Base-by-base conservation (phyloP, 768 basidiomycete genomes). In the Phanerochaete sordida region DNA sequence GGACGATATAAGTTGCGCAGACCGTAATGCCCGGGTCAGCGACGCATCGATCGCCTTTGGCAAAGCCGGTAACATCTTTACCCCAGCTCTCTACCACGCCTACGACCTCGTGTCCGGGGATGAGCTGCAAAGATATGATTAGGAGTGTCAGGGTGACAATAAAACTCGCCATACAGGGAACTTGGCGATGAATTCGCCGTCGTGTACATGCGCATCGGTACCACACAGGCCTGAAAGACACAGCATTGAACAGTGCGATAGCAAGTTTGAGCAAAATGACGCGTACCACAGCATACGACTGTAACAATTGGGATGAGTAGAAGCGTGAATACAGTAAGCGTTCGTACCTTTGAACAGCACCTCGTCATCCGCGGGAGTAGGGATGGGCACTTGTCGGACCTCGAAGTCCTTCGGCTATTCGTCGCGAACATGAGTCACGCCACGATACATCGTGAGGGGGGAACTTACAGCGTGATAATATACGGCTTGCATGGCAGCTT, bases 1-100 rank as follows among this genome's bases (percentile, higher is more conserved):
- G 21, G 33, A 35, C 9, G 33, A 5, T 21, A 46, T 55, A 12
- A n/a, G 23, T n/a, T 43, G 52, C 12, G 69, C 86, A 68, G 61
- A 89, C 90, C 44, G 87, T 86, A 59, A 83, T 77, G 60, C 87
- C 83, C 28, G 89, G 88, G 71, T 96, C 93, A 27, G 90, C 91
- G 53, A 91, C 93, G 68, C 88, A 86, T 55, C 92, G 85, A 69
- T 95, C 93, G 45, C 93, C 93, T 12, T 85, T 72, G 2, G 79
- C 74, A 65, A 95, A 93, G 6, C 83, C 90, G 64, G 84, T 84
- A 54, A 95, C 93, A 62, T 91, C 83, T 76, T 88, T 89, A 21
- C 93, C 93, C 69, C 90, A 78, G 66, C 87, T 84, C 30, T 87
- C 83, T 50, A 93, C 76, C 8, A 73, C 74, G 2, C 93, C 93